phyloP scores from a whole-genome alignment of 192 early-diverging fungal species.

The Allomyces macrogynus region DNA sequence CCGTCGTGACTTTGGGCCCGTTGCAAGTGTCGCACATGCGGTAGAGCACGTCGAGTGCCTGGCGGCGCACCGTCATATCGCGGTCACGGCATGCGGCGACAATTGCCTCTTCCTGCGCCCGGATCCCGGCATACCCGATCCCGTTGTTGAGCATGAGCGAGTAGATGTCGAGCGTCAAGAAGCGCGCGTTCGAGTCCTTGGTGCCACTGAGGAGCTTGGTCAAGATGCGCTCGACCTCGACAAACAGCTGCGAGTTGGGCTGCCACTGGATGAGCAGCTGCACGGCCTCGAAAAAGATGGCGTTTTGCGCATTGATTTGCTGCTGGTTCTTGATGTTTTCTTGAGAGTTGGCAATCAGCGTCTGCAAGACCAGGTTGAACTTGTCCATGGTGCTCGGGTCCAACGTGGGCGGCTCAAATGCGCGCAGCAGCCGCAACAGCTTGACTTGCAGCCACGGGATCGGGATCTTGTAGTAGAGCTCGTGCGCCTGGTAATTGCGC shows the following conservation, averaged over 20 bases:
- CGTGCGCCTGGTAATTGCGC: conserved; percentile 57
- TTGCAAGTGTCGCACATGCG: conserved; percentile 88
- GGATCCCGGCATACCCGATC: background rate
- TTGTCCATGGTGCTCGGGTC: conserved; percentile 29
- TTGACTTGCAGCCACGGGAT: conserved; percentile 97
- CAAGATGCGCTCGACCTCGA: conserved; percentile 61
- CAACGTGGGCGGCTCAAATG: conserved; percentile 65
- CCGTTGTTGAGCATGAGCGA: conserved; percentile 31
- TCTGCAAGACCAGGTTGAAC: conserved; percentile 54
- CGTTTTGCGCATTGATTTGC: conserved; percentile 95
- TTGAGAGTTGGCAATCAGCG: conserved; percentile 65
- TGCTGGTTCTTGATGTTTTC: conserved; percentile 88
- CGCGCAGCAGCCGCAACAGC: conserved; percentile 79
- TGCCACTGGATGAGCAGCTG: conserved; percentile 87
- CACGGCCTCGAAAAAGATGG: conserved; percentile 92
- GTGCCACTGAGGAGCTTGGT: conserved; percentile 67
- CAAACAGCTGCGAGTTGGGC: conserved; percentile 64
- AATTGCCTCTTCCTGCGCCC: conserved; percentile 57
- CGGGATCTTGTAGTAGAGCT: conserved; percentile 95
- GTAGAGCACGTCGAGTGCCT: conserved; percentile 87
- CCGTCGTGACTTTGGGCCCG: conserved; percentile 66
- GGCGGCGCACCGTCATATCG: conserved; percentile 88
- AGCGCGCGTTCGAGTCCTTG: conserved; percentile 95
- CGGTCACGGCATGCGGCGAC: conserved; percentile 84
- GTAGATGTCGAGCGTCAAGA: conserved; percentile 93